phyloP scores from a whole-genome alignment of 108 stramenopile genomes.

The Skeletonema potamos region DNA sequence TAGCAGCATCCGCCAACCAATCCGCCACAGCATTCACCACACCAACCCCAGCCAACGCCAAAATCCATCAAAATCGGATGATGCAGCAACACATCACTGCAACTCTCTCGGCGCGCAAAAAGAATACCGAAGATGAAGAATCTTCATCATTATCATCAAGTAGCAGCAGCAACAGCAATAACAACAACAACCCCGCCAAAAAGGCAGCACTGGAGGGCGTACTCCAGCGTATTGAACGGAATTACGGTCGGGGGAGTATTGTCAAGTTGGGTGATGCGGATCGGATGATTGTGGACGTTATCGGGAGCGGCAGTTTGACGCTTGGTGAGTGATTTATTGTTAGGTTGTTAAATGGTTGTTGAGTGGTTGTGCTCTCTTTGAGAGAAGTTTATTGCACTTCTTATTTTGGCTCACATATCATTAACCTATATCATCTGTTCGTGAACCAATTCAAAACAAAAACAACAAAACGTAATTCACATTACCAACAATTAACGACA shows the following conservation, averaged over 20 bases:
- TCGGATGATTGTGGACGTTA: slow-evolving; percentile 76
- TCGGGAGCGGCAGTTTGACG: slow-evolving; percentile 86
- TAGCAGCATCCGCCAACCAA: background rate
- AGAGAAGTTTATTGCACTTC: background rate
- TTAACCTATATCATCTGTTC: too few relatives aligned
- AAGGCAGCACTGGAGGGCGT: slow-evolving; percentile 88
- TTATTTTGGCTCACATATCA: background rate
- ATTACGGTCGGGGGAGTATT: slow-evolving; percentile 90
- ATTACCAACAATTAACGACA: background rate
- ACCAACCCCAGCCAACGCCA: background rate
- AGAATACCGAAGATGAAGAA: background rate
- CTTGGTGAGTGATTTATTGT: slow-evolving; percentile 78
- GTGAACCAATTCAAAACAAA: background rate
- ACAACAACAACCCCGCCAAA: slow-evolving; percentile 70
- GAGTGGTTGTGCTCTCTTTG: background rate
- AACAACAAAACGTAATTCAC: background rate
- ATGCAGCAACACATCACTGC: background rate
- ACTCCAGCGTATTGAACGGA: slow-evolving; percentile 85
- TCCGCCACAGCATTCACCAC: background rate
- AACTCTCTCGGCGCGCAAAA: background rate
- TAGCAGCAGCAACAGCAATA: background rate
- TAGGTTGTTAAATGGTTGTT: background rate
- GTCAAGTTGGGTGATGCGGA: slow-evolving; percentile 84
- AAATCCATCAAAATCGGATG: background rate
- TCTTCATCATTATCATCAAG: background rate